Evolutionary conservation across 1,284 basidiomycete genomes (phyloP).

Genomic region (Tilletia horrida): DNA sequence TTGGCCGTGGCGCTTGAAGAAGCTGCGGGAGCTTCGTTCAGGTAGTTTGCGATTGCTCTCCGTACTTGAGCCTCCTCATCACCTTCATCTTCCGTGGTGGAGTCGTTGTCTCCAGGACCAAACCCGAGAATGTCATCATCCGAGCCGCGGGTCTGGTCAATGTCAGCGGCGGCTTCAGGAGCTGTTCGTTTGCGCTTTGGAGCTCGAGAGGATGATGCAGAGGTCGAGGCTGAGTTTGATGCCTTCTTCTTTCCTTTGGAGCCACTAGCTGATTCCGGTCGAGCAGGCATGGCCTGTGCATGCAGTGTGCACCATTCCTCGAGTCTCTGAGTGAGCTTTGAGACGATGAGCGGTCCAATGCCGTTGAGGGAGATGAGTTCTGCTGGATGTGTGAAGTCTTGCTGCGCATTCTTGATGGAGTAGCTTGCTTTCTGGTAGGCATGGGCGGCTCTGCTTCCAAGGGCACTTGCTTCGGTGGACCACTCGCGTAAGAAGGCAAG

Average conservation of each 20-base stretch:
- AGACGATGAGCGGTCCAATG: slow-evolving; percentile 44
- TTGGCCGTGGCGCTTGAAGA: not conserved
- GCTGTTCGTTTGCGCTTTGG: slow-evolving; percentile 15
- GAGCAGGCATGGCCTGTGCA: slow-evolving; percentile 31
- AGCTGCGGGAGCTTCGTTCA: not conserved
- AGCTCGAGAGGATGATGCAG: not conserved
- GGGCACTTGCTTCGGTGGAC: slow-evolving; percentile 40
- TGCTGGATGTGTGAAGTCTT: slow-evolving; percentile 41
- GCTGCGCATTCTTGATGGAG: slow-evolving; percentile 22
- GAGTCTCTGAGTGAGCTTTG: slow-evolving; percentile 38
- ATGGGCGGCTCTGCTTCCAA: slow-evolving; percentile 37
- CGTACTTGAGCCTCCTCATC: slow-evolving; percentile 1
- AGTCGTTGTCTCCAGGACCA: slow-evolving; percentile 15
- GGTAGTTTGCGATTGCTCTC: slow-evolving; percentile 3
- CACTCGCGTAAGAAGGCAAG: slow-evolving; percentile 38
- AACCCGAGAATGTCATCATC: slow-evolving; percentile 9
- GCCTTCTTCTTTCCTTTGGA: slow-evolving; percentile 5
- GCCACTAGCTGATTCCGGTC: slow-evolving; percentile 22
- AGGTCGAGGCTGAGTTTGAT: not conserved
- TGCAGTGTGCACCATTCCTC: slow-evolving; percentile 40
- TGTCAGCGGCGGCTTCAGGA: not conserved
- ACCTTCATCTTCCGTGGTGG: not conserved
- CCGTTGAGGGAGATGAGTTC: slow-evolving; percentile 41
- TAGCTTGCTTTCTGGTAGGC: slow-evolving; percentile 42
- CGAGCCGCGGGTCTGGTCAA: not conserved